Percentiles rank a stretch among this genome's conserved stretches.
Evolutionary conservation across 2,329 filamentous ascomycete genomes (phyloP).

Genomic region (Sarocladium brachiariae): DNA sequence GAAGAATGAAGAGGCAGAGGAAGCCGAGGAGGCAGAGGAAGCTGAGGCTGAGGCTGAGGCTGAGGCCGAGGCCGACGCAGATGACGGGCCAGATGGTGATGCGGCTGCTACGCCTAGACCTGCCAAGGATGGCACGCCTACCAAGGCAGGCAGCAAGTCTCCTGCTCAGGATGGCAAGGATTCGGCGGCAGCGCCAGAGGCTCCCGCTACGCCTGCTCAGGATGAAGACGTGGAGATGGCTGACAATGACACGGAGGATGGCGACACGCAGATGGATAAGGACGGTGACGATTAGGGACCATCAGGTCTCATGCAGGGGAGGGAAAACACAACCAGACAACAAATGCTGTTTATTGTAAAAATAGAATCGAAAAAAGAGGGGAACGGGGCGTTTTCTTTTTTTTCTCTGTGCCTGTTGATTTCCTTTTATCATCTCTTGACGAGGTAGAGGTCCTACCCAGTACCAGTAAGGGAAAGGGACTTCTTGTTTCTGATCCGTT

Average conservation of each 20-base stretch:
- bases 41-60: slow-evolving; percentile 2
- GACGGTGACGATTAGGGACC: slow-evolving; percentile 6
- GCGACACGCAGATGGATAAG: slow-evolving; percentile 12
- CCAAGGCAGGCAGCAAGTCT: slow-evolving; percentile 4
- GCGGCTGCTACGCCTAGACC: not conserved
- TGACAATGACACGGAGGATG: slow-evolving; percentile 11
- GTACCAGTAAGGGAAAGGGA: not conserved
- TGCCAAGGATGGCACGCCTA: not conserved
- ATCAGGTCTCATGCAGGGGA: no score
- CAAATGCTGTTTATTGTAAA: no score
- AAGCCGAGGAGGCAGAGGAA: slow-evolving; percentile 1
- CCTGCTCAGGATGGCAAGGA: not conserved
- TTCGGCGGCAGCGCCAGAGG: no score
- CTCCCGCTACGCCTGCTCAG: not conserved
- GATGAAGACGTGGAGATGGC: slow-evolving; percentile 9
- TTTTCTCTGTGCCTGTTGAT: no score
- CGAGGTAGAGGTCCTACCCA: no score
- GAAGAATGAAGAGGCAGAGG: slow-evolving; percentile 1
- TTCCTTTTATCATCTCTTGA: no score
- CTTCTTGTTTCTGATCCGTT: no score
- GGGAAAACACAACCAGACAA: no score
- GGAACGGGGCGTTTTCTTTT: not conserved
- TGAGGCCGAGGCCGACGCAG: slow-evolving; percentile 8
- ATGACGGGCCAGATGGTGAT: not conserved
- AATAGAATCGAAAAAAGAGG: not conserved